phyloP scores from a whole-genome alignment of 2,329 filamentous ascomycete species.

The Apiospora rasikravindrae region DNA sequence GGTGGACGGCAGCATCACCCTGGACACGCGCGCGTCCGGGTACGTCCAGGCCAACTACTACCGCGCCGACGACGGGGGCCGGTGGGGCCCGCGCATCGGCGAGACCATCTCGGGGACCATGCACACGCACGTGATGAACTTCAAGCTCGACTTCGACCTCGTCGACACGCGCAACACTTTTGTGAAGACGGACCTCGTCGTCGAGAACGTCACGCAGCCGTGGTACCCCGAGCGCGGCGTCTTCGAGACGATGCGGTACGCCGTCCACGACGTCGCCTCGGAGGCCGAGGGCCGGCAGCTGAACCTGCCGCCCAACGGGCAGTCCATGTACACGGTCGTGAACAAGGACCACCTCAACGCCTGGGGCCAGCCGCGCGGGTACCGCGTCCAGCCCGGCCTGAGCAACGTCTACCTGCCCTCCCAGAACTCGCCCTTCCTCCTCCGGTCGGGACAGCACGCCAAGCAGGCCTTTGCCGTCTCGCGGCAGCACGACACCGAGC shows the following conservation, averaged over 20 bases:
- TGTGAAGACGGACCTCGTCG: conserved; percentile 32
- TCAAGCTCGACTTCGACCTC: conserved; percentile 31
- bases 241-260: conserved; percentile 30
- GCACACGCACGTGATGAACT: conserved; percentile 31
- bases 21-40: conserved; percentile 41
- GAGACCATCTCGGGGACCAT: conserved; percentile 27
- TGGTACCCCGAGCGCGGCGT: conserved; percentile 36
- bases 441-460: conserved; percentile 38
- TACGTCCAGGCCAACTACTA: conserved; percentile 37
- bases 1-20: conserved; percentile 41
- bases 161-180: conserved; percentile 28
- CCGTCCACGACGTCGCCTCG: conserved; percentile 31
- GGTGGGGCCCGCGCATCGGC: conserved; percentile 26
- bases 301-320: conserved; percentile 36
- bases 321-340: conserved; percentile 44
- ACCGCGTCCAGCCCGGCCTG: conserved; percentile 42
- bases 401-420: conserved; percentile 40
- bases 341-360: conserved; percentile 40
- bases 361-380: conserved; percentile 46
- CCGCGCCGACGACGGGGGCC: conserved; percentile 21
- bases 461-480: conserved; percentile 45
- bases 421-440: conserved; percentile 38
- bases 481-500: conserved; percentile 49
- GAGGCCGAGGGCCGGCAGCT: conserved; percentile 36
- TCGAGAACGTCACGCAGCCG: conserved; percentile 27